A percentile compares a stretch with the other conserved stretches of the same genome.
Conservation (phyloP, 176 grass and related monocot genomes). For the Panicum miliaceum region DNA sequence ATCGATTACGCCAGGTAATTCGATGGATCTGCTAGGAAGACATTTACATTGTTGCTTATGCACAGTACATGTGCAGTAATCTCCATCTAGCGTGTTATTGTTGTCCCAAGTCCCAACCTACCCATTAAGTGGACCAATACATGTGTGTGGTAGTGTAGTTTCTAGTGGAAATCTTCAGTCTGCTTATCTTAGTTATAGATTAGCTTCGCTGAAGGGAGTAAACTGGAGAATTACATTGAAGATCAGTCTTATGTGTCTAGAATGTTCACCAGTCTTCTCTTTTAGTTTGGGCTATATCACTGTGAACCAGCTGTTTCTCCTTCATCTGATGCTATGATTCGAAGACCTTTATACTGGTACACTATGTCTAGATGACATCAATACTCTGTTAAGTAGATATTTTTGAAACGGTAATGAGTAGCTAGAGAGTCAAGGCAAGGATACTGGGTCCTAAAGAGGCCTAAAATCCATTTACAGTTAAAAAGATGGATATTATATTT, state of each 20-base stretch:
- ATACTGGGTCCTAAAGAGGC: background rate
- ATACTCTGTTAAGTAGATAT: background rate
- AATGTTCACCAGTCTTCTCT: background rate
- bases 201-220: background rate
- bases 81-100: background rate
- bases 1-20: conserved; percentile 57
- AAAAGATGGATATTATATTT: background rate
- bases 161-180: conserved; percentile 7
- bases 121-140: conserved; percentile 12
- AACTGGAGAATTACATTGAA: background rate
- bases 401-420: background rate
- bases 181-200: background rate
- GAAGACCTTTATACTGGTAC: background rate
- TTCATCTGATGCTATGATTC: background rate
- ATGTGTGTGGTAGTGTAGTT: background rate
- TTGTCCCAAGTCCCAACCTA: background rate
- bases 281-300: background rate
- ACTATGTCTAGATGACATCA: background rate
- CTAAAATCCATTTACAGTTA: background rate
- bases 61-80: background rate
- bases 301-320: background rate
- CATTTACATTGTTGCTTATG: conserved; percentile 1
- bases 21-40: conserved; percentile 40
- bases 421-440: background rate
- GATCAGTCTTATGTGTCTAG: background rate